Evolutionary conservation across 805 yeast species (phyloP).

Genomic region (Candida fluviatilis): DNA sequence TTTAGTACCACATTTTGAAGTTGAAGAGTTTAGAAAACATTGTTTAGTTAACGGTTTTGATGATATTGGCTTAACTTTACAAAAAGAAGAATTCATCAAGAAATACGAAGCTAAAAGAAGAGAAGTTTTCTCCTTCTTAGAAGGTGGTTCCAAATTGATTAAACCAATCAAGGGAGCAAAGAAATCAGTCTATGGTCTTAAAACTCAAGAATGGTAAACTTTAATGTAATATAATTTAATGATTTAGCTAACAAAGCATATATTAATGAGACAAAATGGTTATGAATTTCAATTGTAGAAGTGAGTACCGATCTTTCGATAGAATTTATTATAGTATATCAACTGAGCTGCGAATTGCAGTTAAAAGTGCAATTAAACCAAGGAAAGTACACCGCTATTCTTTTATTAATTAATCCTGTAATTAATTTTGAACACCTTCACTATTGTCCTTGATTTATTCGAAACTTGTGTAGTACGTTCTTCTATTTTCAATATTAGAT

Average conservation of each 20-base stretch:
- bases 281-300: not conserved
- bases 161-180: conserved; percentile 66
- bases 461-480: no score
- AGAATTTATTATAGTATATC: no score
- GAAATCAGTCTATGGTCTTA: conserved; percentile 61
- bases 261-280: not conserved
- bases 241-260: not conserved
- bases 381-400: no score
- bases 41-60: conserved; percentile 93
- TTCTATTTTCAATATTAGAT: no score
- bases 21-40: conserved; percentile 90
- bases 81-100: conserved; percentile 73
- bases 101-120: conserved; percentile 76
- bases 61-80: conserved; percentile 92
- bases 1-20: conserved; percentile 76
- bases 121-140: conserved; percentile 83
- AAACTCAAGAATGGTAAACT: conserved; percentile 69
- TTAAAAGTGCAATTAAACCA: no score
- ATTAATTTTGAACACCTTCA: no score
- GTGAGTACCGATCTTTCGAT: no score
- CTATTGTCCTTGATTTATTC: no score
- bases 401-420: no score
- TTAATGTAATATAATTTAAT: not conserved
- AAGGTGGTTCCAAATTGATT: conserved; percentile 73
- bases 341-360: no score